Evolutionary conservation across 257 asterid species (phyloP), one percentile per base, ranked within the genome.

Genomic region (Cordia subcordata): DNA sequence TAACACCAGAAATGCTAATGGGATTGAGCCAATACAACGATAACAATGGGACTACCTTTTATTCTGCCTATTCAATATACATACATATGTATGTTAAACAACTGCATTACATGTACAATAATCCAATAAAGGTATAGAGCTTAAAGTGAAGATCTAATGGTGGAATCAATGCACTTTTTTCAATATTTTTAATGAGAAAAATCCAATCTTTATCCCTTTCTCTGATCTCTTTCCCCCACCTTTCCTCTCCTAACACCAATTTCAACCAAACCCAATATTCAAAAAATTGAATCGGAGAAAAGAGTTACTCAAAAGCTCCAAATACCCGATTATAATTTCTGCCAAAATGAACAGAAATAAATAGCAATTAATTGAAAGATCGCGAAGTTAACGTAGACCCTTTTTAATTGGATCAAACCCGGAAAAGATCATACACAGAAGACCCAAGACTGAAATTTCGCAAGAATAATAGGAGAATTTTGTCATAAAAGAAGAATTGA

Each of bases 81-180:
- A n/a, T n/a, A n/a, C n/a, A n/a, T n/a, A 63, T 39, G 12, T 39
- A 60, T 39, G 42, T 10, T 51, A 69, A 57, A 49, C 50, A 57
- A 50, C 18, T 42, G 47, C 47, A 50, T 50, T 50, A 20, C 11
- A 50, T n/a, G 17, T 50, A 50, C 3, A 50, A 50, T n/a, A 50
- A 50, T 1, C 12, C 32, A 50, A 50, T 16, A 9, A 50, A 27
- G 55, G 55, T 20, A 50, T 50, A 50, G 12, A 50, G 1, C 55
- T 0, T 4, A n/a, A n/a, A 50, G 22, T 5, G 55, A 8, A 16
- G 55, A 50, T 50, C 55, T 50, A 50, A 16, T 20, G 14, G 12
- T 4, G 17, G 13, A 18, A n/a, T 13, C n/a, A n/a, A n/a, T 50
- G 10, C 55, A 50, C 55, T 10, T 50, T 50, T 50, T 16, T 14